A percentile compares a stretch with the other conserved stretches of the same genome.
Conservation (phyloP, 768 basidiomycete genomes). For the Fomitopsis serialis region DNA sequence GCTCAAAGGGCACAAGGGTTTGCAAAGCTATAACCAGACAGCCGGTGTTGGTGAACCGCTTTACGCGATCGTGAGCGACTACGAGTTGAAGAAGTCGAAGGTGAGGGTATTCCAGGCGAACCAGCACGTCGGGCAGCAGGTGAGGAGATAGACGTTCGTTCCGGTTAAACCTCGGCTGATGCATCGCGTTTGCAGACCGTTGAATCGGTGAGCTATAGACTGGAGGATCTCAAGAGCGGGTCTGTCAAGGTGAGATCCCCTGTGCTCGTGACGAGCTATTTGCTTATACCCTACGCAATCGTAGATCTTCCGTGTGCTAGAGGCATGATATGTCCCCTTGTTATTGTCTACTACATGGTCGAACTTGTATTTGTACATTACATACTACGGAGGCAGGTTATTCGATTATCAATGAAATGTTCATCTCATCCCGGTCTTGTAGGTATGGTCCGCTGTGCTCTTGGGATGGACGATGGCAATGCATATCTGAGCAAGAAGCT, state of each 20-base stretch:
- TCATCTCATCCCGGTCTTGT: too few relatives aligned
- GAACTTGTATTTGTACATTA: too few relatives aligned
- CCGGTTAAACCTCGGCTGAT: not conserved
- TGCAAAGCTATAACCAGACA: conserved; percentile 65
- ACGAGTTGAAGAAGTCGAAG: conserved; percentile 85
- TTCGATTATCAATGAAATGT: too few relatives aligned
- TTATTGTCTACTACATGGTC: not conserved
- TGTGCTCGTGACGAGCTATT: not conserved
- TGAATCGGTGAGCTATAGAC: conserved; percentile 77
- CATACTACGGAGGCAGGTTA: too few relatives aligned
- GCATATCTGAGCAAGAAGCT: too few relatives aligned
- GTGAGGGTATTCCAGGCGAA: conserved; percentile 83
- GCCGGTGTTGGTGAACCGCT: conserved; percentile 52
- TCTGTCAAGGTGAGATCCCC: conserved; percentile 55
- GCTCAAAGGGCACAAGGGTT: conserved; percentile 75
- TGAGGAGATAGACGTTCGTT: conserved; percentile 28
- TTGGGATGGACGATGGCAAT: too few relatives aligned
- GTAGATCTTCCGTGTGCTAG: conserved; percentile 37
- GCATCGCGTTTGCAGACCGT: conserved; percentile 40
- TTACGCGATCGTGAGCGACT: conserved; percentile 75
- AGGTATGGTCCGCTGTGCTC: too few relatives aligned
- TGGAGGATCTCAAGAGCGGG: conserved; percentile 88
- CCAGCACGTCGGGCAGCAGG: conserved; percentile 80
- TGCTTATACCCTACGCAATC: not conserved
- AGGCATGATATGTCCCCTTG: conserved; percentile 23